Percentiles rank a stretch among this genome's conserved stretches.
These are phyloP conservation scores for Phytophthora idaei DNA, from an alignment of 352 stramenopile genomes.

Conservation along the genomic window DNA sequence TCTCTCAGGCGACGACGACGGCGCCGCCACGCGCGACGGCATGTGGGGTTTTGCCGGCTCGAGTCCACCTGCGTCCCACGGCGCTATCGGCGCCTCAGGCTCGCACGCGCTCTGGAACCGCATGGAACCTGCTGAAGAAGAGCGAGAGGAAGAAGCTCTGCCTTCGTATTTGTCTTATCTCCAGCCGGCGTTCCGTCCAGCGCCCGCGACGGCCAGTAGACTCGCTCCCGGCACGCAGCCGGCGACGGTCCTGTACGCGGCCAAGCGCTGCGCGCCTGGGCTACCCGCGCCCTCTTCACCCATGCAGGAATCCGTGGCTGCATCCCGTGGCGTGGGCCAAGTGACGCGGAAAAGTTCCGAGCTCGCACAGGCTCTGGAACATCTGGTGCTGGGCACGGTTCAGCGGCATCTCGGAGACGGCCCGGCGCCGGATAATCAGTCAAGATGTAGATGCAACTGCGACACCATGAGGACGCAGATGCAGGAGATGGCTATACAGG, in stretches of 20 bases:
- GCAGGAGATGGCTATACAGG: conserved; percentile 54
- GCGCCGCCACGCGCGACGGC: conserved; percentile 18
- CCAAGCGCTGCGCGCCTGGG: conserved; percentile 20
- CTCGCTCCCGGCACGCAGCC: background rate
- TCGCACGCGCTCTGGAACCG: conserved; percentile 65
- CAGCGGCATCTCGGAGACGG: conserved; percentile 32
- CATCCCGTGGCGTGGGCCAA: conserved; percentile 10
- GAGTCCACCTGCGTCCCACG: conserved; percentile 28
- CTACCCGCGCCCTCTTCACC: conserved; percentile 13
- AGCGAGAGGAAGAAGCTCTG: conserved; percentile 73
- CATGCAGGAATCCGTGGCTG: background rate
- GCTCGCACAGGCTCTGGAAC: conserved; percentile 63
- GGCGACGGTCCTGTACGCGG: conserved; percentile 16
- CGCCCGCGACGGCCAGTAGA: conserved; percentile 18
- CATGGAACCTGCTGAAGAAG: conserved; percentile 68
- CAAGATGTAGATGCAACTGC: conserved; percentile 43
- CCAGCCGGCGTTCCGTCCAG: conserved; percentile 50
- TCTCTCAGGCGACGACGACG: conserved; percentile 34
- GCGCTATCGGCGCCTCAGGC: conserved; percentile 47
- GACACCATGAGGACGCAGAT: conserved; percentile 50
- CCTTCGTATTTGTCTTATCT: conserved; percentile 77
- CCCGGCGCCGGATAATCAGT: conserved; percentile 6
- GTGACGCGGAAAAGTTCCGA: conserved; percentile 63
- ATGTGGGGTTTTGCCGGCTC: conserved; percentile 35
- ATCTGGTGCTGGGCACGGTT: conserved; percentile 52